Percentiles rank a stretch among this genome's conserved stretches.
phyloP scores from a whole-genome alignment of 768 basidiomycete species.

The Auricularia sp. region DNA sequence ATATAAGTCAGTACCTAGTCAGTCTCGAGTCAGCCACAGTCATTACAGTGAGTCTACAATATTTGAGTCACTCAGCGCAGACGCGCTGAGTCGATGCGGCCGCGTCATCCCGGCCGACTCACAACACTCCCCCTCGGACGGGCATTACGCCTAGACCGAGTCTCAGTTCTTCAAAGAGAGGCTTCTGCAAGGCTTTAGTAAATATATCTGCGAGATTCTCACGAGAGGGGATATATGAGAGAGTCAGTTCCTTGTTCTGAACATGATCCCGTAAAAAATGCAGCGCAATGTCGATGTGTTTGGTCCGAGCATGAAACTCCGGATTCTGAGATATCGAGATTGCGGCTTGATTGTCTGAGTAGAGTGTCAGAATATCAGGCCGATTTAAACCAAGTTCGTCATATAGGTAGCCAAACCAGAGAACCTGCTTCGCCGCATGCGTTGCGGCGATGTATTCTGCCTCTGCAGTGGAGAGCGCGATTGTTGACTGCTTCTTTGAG shows the following conservation, averaged over 20 bases:
- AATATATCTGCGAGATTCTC: slow-evolving; percentile 15
- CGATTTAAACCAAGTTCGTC: slow-evolving; percentile 8
- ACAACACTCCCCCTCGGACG: too few relatives aligned
- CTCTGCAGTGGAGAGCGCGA: slow-evolving; percentile 19
- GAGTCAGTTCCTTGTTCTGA: slow-evolving; percentile 11
- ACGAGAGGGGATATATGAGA: slow-evolving; percentile 9
- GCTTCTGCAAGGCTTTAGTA: slow-evolving; percentile 11
- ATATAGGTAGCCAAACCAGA: slow-evolving; percentile 10
- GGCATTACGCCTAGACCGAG: too few relatives aligned
- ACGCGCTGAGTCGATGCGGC: too few relatives aligned
- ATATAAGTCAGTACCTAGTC: too few relatives aligned
- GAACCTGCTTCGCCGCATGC: slow-evolving; percentile 10
- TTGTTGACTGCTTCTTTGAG: slow-evolving; percentile 16
- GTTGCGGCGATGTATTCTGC: slow-evolving; percentile 21
- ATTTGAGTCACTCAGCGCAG: too few relatives aligned
- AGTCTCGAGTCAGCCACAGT: too few relatives aligned
- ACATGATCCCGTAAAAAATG: slow-evolving; percentile 23
- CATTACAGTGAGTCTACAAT: too few relatives aligned
- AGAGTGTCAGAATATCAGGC: slow-evolving; percentile 7
- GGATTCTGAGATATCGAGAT: slow-evolving; percentile 19
- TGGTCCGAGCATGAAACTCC: slow-evolving; percentile 21
- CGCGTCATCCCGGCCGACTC: too few relatives aligned
- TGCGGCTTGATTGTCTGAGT: slow-evolving; percentile 25
- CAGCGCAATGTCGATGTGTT: slow-evolving; percentile 28
- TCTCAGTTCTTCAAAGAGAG: too few relatives aligned